Evolutionary conservation across 2,329 filamentous ascomycete species (phyloP), one percentile per base, ranked within the genome.

Genomic region (Aspergillus ochraceoroseus): DNA sequence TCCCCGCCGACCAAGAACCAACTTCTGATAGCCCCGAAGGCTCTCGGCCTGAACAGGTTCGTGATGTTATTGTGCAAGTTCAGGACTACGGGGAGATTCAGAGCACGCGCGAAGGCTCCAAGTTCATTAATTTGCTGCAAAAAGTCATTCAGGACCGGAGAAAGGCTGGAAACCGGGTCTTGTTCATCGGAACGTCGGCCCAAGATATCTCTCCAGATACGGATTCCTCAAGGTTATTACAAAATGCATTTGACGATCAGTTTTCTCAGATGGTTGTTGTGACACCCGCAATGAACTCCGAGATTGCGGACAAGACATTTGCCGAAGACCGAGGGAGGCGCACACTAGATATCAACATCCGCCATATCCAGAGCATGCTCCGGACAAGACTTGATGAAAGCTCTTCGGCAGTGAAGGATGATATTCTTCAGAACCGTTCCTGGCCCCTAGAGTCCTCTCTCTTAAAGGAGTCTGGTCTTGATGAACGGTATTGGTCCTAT

Each of bases 21-120:
- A 19, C 44, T 32, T 34, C 29, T 4, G 22, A 26, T 23, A 20
- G 11, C 6, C 34, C 32, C 20, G 47, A 55, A 35, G 29, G 40
- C 20, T 35, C 30, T 23, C 48, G 50, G 6, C 36, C 41, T 19
- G 53, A 50, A 14, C 47, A 48, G 18, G 45, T 38, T 38, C 52
- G 58, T 54, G 58, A 72, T 15, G 73, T 88, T 5, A 81, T 96
- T 43, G 72, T 94, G 26, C 87, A 87, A 53, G 68, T 95, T 8
- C 79, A 85, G 58, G 87, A 96, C 59, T 85, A 87, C 55, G 80
- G 85, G 38, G 86, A 94, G 48, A 72, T 98, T 6, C 79, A 75
- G 53, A 76, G 77, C 56, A 82, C 84, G 1, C 62, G 75, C 4
- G 80, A 87, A 43, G 87, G 87, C 7, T 72, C 77, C 2, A 73